Base-by-base conservation (phyloP, 2,329 filamentous ascomycete species). In the Aureobasidium uvarum region DNA sequence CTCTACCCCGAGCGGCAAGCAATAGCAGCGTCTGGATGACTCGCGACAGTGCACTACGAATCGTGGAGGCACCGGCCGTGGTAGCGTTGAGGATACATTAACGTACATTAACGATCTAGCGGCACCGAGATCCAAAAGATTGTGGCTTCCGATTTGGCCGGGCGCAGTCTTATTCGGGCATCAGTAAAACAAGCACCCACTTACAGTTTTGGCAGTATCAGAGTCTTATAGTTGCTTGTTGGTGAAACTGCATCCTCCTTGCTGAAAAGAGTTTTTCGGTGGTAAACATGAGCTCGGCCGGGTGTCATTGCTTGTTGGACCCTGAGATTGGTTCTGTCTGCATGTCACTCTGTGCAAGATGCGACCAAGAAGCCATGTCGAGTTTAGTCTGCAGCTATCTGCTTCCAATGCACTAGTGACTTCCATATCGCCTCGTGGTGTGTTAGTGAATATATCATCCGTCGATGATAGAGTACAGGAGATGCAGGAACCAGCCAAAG, bases 81-180 rank as follows among this genome's bases (percentile, higher is more conserved):
- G 20, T 33, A 58, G 54, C 39, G 54, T 58, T n/a, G 54, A 45
- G 39, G 39, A n/a, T 45, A 31, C 25, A 58, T 58, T 58, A 36
- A 36, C 33, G 33, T 36, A 36, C 33, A 36, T 36, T 36, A 36
- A 25, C 54, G 54, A 43, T 58, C 54, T 58, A 58, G 54, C 54
- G 54, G 54, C 39, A 45, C 31, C 23, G 7, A 58, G 39, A 58
- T 43, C 39, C 54, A 45, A n/a, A 18, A 45, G 28, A 58, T 45
- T 58, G 54, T 58, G 54, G 54, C 39, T 58, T 11, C 38, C 38
- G 14, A 45, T 4, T 6, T 45, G 54, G 39, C 38, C 45, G 13
- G 54, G 14, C 39, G 25, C 25, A 23, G 38, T n/a, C 38, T 58
- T n/a, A 3, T 18, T 33, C 39, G 8, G 39, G 4, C 39, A 20